Base-by-base conservation (phyloP, 169 alveolate species). In the Plasmodium falciparum region DNA sequence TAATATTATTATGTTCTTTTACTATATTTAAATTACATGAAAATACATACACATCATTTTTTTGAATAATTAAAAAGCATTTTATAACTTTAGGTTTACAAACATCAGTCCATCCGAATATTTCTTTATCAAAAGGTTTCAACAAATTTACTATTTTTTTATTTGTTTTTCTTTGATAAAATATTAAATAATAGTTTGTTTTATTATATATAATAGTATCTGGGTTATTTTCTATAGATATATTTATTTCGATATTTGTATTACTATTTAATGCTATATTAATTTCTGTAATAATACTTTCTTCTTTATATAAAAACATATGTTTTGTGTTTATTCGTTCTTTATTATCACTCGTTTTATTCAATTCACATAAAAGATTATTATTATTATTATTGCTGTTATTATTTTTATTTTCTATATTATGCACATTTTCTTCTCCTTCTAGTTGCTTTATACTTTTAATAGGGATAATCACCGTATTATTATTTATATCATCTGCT, bases 71-170 rank as follows among this genome's bases (percentile, higher is more conserved):
- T 7, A 78, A 45, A 52, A 78, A 78, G 29, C 75, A 78, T 52
- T 78, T 78, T 1, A 78, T 43, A 1, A 78, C 50, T 12, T 78
- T 78, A 0, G 89, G 89, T n/a, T 78, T 78, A 0, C 72, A 78
- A 8, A 66, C 71, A 5, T 78, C 89, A 0, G 89, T 15, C 89
- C 89, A 78, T 50, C 89, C 89, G 24, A 78, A 78, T 12, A 78
- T 78, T 33, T 78, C 89, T 66, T 71, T 50, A 3, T 71, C 80
- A 66, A 47, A 66, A 9, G 89, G 89, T 43, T 78, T 65, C 49
- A 78, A 66, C 2, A 78, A 4, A 17, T 78, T 78, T 4, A 78
- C 71, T 1, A 78, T 78, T 59, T 78, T 78, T 33, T 78, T 78
- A 24, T 78, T 78, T 2, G 89, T 78, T 43, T 78, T 78, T 24